phyloP scores from a whole-genome alignment of 1,284 basidiomycete species.

The Ustanciosporium gigantosporum region DNA sequence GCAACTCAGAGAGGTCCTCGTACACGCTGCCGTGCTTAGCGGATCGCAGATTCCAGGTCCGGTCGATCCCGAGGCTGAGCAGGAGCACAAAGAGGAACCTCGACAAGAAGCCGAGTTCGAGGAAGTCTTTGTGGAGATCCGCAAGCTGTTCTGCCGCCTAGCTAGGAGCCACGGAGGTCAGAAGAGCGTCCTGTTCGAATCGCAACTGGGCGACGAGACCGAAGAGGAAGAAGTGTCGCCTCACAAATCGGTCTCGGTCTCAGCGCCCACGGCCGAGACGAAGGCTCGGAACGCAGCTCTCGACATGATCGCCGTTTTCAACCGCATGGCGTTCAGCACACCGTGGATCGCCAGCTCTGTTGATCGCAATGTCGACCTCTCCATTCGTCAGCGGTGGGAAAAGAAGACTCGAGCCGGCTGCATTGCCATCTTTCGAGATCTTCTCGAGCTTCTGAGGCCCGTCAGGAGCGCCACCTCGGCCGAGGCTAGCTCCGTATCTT shows the following conservation, averaged over 20 bases:
- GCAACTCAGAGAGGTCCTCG: slow-evolving; percentile 42
- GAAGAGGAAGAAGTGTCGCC: slow-evolving; percentile 3
- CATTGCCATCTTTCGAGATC: slow-evolving; percentile 51
- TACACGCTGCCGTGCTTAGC: slow-evolving; percentile 52
- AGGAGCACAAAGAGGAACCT: slow-evolving; percentile 4
- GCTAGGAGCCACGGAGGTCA: slow-evolving; percentile 14
- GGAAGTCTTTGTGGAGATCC: slow-evolving; percentile 39
- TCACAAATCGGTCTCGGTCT: slow-evolving; percentile 1
- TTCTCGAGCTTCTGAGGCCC: slow-evolving; percentile 46
- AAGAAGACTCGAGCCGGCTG: slow-evolving; percentile 42
- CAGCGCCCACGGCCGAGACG: slow-evolving; percentile 7
- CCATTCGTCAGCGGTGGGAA: slow-evolving; percentile 28
- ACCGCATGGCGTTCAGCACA: slow-evolving; percentile 55
- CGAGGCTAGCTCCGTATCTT: neutral
- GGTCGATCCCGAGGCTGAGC: slow-evolving; percentile 25
- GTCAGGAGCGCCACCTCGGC: neutral
- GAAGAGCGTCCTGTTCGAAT: slow-evolving; percentile 9
- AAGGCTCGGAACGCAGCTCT: slow-evolving; percentile 44
- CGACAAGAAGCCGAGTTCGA: slow-evolving; percentile 17
- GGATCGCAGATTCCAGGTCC: slow-evolving; percentile 34
- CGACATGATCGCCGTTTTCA: slow-evolving; percentile 56
- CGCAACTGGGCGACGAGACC: slow-evolving; percentile 1
- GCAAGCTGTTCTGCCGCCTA: slow-evolving; percentile 33
- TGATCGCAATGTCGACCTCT: slow-evolving; percentile 19
- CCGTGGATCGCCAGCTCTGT: slow-evolving; percentile 46